Evolutionary conservation across 257 asterid genomes (phyloP), one percentile per base, ranked within the genome.

Genomic region (Solanum pinnatisectum): DNA sequence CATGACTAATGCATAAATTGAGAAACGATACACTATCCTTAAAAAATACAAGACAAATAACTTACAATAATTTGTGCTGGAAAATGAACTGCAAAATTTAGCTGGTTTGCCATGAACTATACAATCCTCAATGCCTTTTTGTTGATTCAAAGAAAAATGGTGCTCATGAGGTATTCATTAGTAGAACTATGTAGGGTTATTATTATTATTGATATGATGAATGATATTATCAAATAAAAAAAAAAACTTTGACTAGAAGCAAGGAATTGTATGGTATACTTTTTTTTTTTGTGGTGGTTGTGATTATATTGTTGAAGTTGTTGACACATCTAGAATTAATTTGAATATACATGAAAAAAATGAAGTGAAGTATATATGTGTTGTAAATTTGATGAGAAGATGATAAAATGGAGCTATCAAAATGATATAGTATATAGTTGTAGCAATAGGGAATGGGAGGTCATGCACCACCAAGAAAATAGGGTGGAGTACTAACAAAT

Each of bases 371-470:
- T 22, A 10, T 65, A 6, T 12, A 37, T 15, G 78, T 65, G 18
- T 84, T 42, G 22, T 0, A 81, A 46, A 12, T 27, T 81, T 46
- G 42, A 71, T 30, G 36, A 46, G 44, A 68, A 74, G 90, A 87
- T 87, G 96, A 89, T 91, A 93, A 87, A 46, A 87, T 1, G 95
- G 89, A 92, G 94, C 94, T 95, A 90, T 94, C 96, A 76, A 85
- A 71, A 76, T 42, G 87, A 4, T 65, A 10, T 37, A 65, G 39
- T 85, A 39, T 85, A 67, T 67, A 67, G 33, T 25, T 67, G 32
- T 85, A 68, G 63, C 14, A 60, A 37, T 63, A 5, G 67, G 67
- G 68, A 40, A 88, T 93, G 92, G 93, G 93, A 74, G 90, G 88
- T 90, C 84, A 89, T 84, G 56, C 63, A 56, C 23, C 39, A 70